Evolutionary conservation across 2,329 filamentous ascomycete species (phyloP).

Genomic region (Metarhizium robertsii): DNA sequence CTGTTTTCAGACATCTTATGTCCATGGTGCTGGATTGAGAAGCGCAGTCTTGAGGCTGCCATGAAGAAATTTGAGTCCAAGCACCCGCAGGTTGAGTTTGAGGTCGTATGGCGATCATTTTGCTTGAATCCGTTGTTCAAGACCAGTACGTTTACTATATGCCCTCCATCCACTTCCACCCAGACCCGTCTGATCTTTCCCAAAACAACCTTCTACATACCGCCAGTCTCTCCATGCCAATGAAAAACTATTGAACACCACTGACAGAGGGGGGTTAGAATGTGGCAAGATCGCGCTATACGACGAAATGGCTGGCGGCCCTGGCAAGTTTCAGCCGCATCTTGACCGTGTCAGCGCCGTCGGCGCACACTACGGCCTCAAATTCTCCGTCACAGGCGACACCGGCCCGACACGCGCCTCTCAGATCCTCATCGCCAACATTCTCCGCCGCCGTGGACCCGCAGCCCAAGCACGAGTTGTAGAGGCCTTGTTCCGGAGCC

Average conservation of each 20-base stretch:
- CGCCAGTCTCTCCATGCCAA: no score
- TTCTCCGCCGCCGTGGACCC: slow-evolving; percentile 21
- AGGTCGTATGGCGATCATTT: slow-evolving; percentile 37
- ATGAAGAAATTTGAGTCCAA: slow-evolving; percentile 29
- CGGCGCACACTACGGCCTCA: slow-evolving; percentile 27
- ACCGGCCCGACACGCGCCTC: slow-evolving; percentile 35
- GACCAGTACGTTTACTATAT: slow-evolving; percentile 7
- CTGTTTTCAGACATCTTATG: slow-evolving; percentile 41
- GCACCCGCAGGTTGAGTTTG: slow-evolving; percentile 35
- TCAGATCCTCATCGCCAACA: slow-evolving; percentile 38
- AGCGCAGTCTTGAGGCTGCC: slow-evolving; percentile 35
- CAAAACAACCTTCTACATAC: no score
- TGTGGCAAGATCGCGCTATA: slow-evolving; percentile 30
- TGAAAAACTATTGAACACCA: not conserved
- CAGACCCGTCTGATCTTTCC: no score
- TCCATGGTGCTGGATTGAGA: slow-evolving; percentile 42
- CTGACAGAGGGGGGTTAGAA: slow-evolving; percentile 10
- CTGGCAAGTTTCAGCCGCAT: slow-evolving; percentile 17
- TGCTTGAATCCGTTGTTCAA: slow-evolving; percentile 30
- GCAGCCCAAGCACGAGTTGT: slow-evolving; percentile 30
- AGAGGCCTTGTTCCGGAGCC: slow-evolving; percentile 29
- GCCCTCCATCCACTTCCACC: not conserved
- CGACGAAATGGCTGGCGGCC: slow-evolving; percentile 17
- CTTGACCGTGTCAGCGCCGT: slow-evolving; percentile 21
- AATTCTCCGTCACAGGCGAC: slow-evolving; percentile 29